Percentiles rank a stretch among this genome's conserved stretches.
Conservation (phyloP, 2,329 filamentous ascomycete species). For the Botrytis deweyae region DNA sequence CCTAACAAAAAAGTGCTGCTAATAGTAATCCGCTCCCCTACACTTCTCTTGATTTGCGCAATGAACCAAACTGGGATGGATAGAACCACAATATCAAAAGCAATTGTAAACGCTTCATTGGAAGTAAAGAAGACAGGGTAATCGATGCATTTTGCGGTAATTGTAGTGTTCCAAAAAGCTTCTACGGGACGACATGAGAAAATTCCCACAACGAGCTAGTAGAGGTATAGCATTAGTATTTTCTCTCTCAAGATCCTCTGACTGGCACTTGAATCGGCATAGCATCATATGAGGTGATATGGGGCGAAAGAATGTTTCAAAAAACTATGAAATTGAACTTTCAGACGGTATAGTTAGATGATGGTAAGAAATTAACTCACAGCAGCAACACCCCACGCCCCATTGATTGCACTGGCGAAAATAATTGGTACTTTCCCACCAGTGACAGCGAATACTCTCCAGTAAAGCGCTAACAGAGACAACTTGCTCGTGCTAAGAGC, state of each 20-base stretch:
- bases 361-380: background rate
- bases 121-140: conserved; percentile 8
- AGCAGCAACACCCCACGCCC: conserved; percentile 10
- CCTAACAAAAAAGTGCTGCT: conserved; percentile 9
- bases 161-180: background rate
- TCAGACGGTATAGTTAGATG: background rate
- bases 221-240: background rate
- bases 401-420: background rate
- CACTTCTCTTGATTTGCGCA: background rate
- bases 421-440: background rate
- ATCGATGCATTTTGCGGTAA: background rate
- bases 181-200: background rate
- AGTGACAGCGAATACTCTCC: conserved; percentile 6
- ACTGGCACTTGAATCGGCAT: background rate
- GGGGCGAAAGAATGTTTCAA: background rate
- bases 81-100: conserved; percentile 6
- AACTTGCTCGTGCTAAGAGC: conserved; percentile 12
- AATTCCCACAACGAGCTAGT: background rate
- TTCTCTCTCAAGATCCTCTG: background rate
- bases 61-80: conserved; percentile 18
- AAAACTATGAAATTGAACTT: background rate
- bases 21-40: conserved; percentile 1
- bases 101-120: conserved; percentile 13
- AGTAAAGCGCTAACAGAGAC: conserved; percentile 12
- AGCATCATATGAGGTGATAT: background rate